Conservation (phyloP, 495 filamentous ascomycete species). For the Penicillium riverlandense region DNA sequence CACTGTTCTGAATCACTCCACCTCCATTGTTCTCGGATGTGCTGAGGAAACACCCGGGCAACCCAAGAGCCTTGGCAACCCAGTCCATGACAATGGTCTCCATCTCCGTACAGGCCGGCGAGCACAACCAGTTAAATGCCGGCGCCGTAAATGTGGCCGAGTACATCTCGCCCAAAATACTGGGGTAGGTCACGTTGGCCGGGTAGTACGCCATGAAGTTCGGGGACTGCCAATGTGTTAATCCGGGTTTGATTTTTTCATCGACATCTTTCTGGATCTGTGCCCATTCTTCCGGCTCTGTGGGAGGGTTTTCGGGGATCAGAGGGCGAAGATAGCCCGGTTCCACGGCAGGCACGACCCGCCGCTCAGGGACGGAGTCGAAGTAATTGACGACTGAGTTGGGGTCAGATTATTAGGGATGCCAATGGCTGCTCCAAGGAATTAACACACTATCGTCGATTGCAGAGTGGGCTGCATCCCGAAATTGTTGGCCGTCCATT, state of each 20-base stretch:
- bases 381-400: slow-evolving; percentile 73
- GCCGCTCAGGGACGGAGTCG: slow-evolving; percentile 60
- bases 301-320: slow-evolving; percentile 66
- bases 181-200: slow-evolving; percentile 72
- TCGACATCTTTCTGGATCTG: slow-evolving; percentile 83
- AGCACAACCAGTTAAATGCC: slow-evolving; percentile 97
- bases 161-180: slow-evolving; percentile 91
- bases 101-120: slow-evolving; percentile 89
- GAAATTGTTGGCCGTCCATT: no score
- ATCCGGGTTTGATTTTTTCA: slow-evolving; percentile 80
- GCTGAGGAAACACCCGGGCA: slow-evolving; percentile 73
- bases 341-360: slow-evolving; percentile 69
- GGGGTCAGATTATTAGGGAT: background rate
- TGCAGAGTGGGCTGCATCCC: no score
- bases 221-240: slow-evolving; percentile 95
- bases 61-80: slow-evolving; percentile 65
- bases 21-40: slow-evolving; percentile 67
- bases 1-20: slow-evolving; percentile 92
- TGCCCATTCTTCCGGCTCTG: slow-evolving; percentile 68
- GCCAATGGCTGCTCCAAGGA: no score
- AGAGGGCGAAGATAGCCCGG: slow-evolving; percentile 83
- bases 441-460: no score
- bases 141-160: slow-evolving; percentile 80
- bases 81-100: slow-evolving; percentile 94
- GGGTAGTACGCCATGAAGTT: slow-evolving; percentile 98